Conservation (phyloP, 2,329 filamentous ascomycete genomes). For the Curvularia verruculosa region DNA sequence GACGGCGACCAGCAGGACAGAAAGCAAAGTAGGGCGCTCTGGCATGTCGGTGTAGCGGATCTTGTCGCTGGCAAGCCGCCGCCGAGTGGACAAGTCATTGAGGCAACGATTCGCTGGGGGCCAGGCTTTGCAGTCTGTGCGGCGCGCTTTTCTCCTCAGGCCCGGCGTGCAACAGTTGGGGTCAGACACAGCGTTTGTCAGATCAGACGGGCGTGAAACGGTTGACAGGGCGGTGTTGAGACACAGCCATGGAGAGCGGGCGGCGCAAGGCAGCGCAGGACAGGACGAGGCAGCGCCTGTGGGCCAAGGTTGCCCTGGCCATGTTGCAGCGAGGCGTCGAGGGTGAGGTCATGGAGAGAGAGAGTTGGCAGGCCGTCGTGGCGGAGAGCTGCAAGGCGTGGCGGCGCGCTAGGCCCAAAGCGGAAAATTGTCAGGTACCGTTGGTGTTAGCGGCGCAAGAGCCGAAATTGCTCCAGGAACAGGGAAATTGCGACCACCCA, state of each 20-base stretch:
- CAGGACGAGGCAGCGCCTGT: constrained; percentile 1
- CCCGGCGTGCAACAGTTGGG: constrained; percentile 23
- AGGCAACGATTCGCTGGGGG: constrained; percentile 26
- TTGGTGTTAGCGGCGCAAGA: constrained; percentile 15
- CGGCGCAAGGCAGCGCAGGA: not conserved
- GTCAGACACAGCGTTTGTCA: constrained; percentile 22
- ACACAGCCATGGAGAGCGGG: not conserved
- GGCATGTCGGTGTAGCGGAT: constrained; percentile 3
- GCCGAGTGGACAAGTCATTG: not conserved
- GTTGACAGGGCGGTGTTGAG: not conserved
- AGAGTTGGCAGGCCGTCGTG: not conserved
- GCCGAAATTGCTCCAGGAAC: constrained; percentile 33
- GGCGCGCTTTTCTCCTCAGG: constrained; percentile 14
- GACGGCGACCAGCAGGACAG: not conserved
- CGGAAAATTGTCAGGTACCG: constrained; percentile 14
- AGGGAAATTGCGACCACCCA: constrained; percentile 32
- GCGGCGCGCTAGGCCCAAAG: not conserved
- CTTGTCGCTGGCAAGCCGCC: not conserved
- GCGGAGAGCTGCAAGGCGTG: constrained; percentile 2
- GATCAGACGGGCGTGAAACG: constrained; percentile 8
- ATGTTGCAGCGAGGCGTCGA: too few relatives aligned
- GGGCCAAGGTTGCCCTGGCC: too few relatives aligned
- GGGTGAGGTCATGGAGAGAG: not conserved
- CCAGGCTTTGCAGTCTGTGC: constrained; percentile 31
- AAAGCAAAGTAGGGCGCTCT: not conserved